Percentiles rank a stretch among this genome's conserved stretches.
Evolutionary conservation across 768 basidiomycete species (phyloP).

Genomic region (Psilocybe azurescens): DNA sequence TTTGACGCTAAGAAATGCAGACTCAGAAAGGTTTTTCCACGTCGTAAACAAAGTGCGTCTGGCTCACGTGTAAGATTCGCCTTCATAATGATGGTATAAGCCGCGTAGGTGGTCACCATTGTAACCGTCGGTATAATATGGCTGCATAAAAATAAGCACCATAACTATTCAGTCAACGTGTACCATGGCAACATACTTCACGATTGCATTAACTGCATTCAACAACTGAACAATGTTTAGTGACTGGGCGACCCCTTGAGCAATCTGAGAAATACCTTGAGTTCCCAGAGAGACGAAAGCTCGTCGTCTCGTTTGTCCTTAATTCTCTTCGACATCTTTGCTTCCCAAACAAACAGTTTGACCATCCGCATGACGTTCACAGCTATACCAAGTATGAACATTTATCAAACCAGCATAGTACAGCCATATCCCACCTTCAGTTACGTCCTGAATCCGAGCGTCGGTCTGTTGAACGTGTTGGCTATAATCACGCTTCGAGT

Average conservation of each 20-base stretch:
- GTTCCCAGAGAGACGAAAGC: conserved; percentile 36
- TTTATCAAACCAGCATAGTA: not conserved
- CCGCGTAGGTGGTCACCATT: conserved; percentile 68
- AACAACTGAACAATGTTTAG: not conserved
- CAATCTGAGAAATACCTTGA: conserved; percentile 13
- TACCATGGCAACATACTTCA: not conserved
- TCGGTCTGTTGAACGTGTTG: conserved; percentile 39
- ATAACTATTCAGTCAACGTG: no score
- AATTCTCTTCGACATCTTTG: conserved; percentile 56
- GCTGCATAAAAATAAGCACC: not conserved
- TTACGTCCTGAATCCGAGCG: conserved; percentile 61
- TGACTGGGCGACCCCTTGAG: not conserved
- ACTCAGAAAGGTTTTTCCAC: no score
- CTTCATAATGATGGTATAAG: conserved; percentile 54
- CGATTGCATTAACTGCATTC: not conserved
- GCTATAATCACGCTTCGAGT: not conserved
- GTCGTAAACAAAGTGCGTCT: no score
- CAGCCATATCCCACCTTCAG: conserved; percentile 38
- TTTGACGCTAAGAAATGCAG: conserved; percentile 44
- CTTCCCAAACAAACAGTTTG: conserved; percentile 76
- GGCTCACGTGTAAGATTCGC: conserved; percentile 34
- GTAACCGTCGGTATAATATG: conserved; percentile 51
- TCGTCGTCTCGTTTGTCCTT: conserved; percentile 65
- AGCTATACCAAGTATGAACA: conserved; percentile 25
- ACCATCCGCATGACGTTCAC: conserved; percentile 66